Conservation (phyloP, 768 basidiomycete genomes). For the Clitopilus passeckerianus region DNA sequence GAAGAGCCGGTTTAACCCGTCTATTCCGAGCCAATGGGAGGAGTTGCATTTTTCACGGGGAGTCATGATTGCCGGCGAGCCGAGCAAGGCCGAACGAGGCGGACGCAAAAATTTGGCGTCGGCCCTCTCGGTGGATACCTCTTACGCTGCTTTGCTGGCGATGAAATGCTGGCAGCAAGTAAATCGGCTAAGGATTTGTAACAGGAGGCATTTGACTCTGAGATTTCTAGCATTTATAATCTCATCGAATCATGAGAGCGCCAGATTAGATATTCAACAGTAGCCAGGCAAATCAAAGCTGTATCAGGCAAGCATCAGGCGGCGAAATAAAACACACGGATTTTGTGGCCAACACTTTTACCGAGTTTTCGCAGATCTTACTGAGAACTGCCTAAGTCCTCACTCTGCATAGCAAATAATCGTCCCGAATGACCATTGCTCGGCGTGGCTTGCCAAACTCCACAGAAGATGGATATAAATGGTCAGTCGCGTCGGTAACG, state of each 20-base stretch:
- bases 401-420: too few relatives aligned
- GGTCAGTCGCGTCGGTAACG: not conserved
- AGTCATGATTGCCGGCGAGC: not conserved
- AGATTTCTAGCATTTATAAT: too few relatives aligned
- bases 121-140: not conserved
- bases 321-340: not conserved
- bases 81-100: not conserved
- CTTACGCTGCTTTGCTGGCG: not conserved
- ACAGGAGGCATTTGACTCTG: not conserved
- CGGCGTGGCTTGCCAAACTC: too few relatives aligned
- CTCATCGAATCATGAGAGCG: too few relatives aligned
- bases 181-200: not conserved
- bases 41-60: constrained; percentile 3
- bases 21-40: constrained; percentile 9
- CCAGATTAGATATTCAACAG: too few relatives aligned
- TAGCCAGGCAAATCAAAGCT: too few relatives aligned
- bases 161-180: not conserved
- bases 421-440: too few relatives aligned
- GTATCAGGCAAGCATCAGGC: too few relatives aligned
- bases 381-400: not conserved
- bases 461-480: not conserved
- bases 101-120: not conserved
- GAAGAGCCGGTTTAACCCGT: constrained; percentile 15
- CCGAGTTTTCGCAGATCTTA: not conserved
- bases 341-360: not conserved